phyloP scores from a whole-genome alignment of 169 alveolate genomes.

The Eimeria necatrix region DNA sequence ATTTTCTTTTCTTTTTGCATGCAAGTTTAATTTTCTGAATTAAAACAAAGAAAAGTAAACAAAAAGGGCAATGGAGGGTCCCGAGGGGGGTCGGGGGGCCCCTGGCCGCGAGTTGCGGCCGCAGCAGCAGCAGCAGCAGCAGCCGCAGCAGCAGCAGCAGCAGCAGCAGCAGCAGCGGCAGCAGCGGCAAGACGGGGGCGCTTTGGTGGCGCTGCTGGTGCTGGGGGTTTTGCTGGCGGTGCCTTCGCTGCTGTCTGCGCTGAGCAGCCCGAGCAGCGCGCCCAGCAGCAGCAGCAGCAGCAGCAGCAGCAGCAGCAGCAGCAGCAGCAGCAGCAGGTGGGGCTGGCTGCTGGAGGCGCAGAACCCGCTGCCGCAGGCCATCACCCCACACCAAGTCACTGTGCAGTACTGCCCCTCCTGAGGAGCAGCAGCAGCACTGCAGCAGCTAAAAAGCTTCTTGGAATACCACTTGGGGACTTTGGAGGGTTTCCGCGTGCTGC shows the following conservation, averaged over 20 bases:
- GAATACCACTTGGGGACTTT: not conserved
- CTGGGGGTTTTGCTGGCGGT: not conserved
- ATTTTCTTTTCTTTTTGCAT: not conserved
- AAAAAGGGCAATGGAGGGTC: not conserved
- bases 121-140: conserved; percentile 40
- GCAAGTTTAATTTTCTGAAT: not conserved
- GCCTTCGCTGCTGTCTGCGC: not conserved
- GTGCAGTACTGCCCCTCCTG: conserved; percentile 77
- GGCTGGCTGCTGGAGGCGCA: conserved; percentile 65
- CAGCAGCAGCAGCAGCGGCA: conserved; percentile 3
- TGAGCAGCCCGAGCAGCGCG: not conserved
- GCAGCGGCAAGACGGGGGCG: not conserved
- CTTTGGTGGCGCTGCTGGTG: not conserved
- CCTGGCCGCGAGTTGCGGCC: not conserved
- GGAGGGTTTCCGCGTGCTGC: conserved; percentile 68
- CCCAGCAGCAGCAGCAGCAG: not conserved
- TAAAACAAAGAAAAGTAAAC: not conserved
- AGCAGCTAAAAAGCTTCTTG: conserved; percentile 26
- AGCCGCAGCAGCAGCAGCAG: conserved; percentile 44
- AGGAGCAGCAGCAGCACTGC: conserved; percentile 67
- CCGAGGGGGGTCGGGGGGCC: not conserved
- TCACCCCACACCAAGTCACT: conserved; percentile 69
- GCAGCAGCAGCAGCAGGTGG: conserved; percentile 42
- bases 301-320: conserved; percentile 39
- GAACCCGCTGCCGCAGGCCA: conserved; percentile 60